These are phyloP conservation scores for Pyrenopolyporus hunteri DNA, from an alignment of 495 filamentous ascomycete species.

Conservation along the genomic window DNA sequence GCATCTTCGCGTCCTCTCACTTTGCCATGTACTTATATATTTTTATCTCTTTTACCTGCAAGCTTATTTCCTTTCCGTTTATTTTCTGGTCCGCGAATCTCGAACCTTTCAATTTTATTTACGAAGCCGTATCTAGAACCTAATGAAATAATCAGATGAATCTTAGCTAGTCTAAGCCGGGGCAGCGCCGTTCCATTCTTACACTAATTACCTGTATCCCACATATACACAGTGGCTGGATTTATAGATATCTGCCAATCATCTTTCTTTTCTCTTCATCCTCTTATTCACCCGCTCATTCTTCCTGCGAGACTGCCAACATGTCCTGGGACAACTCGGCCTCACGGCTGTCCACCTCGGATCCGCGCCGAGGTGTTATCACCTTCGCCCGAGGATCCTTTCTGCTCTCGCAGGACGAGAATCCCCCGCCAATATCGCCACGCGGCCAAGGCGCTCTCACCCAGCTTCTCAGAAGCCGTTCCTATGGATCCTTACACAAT, in stretches of 20 bases:
- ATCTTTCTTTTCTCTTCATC: neutral
- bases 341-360: conserved; percentile 22
- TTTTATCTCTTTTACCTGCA: too few relatives aligned
- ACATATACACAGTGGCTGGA: neutral
- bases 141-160: too few relatives aligned
- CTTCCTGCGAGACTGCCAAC: neutral
- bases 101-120: too few relatives aligned
- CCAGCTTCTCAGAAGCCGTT: conserved; percentile 38
- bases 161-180: neutral
- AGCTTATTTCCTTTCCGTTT: too few relatives aligned
- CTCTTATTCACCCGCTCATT: neutral
- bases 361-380: conserved; percentile 18
- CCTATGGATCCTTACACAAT: conserved; percentile 36
- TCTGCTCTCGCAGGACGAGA: conserved; percentile 47
- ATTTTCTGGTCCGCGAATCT: too few relatives aligned
- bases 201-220: neutral
- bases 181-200: conserved; percentile 2
- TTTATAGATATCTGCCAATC: neutral
- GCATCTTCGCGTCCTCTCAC: too few relatives aligned
- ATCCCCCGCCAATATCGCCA: conserved; percentile 37
- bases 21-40: too few relatives aligned
- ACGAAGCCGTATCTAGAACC: too few relatives aligned
- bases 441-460: conserved; percentile 42
- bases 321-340: conserved; percentile 37
- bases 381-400: conserved; percentile 41